Evolutionary conservation across 1,139 yeast genomes (phyloP).

Genomic region (Taphrina flavorubra): DNA sequence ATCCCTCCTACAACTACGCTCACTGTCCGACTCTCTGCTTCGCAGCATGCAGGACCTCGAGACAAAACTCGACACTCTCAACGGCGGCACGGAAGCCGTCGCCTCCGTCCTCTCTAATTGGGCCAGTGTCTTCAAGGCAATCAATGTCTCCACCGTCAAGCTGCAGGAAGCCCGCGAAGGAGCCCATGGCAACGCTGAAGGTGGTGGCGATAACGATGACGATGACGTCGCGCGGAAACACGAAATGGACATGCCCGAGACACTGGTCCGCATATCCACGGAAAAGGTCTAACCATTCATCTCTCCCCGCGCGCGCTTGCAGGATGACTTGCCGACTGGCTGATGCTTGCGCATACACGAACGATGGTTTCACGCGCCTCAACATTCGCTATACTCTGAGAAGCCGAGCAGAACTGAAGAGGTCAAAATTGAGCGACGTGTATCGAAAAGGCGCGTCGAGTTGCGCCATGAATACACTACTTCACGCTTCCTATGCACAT

Average conservation of each 20-base stretch:
- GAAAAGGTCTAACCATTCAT: background rate
- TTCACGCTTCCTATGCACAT: too few species aligned
- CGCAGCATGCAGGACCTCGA: conserved; percentile 59
- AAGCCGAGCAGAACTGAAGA: too few species aligned
- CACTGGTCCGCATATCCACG: conserved; percentile 67
- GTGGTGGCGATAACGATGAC: conserved; percentile 43
- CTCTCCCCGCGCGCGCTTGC: too few species aligned
- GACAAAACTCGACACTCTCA: conserved; percentile 59
- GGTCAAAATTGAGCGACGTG: too few species aligned
- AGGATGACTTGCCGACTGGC: too few species aligned
- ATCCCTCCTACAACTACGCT: conserved; percentile 59
- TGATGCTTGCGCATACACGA: too few species aligned
- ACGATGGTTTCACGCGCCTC: too few species aligned
- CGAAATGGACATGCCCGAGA: conserved; percentile 63
- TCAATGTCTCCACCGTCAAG: conserved; percentile 65
- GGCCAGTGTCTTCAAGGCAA: conserved; percentile 70
- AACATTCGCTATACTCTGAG: too few species aligned
- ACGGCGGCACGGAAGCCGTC: conserved; percentile 62
- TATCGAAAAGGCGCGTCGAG: too few species aligned
- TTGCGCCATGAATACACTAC: too few species aligned
- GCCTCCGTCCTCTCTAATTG: conserved; percentile 62
- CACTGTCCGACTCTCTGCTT: conserved; percentile 58
- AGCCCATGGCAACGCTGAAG: too few species aligned
- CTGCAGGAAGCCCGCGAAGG: conserved; percentile 47
- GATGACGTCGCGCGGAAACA: conserved; percentile 58